Evolutionary conservation across 352 stramenopile genomes (phyloP).

Genomic region (Globisporangium spiculum): DNA sequence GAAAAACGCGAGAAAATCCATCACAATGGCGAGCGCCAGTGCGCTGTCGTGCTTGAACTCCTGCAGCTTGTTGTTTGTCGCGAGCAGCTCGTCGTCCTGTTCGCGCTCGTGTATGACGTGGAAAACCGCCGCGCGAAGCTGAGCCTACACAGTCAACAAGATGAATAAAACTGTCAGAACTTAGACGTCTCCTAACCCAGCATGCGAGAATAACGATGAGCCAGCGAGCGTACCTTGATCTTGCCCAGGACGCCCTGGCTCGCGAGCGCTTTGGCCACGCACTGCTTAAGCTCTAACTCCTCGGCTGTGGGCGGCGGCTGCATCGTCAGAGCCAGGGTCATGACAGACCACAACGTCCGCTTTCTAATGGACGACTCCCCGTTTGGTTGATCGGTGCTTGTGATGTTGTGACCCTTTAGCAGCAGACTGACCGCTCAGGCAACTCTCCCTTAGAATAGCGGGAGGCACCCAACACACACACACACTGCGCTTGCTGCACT

Average conservation of each 20-base stretch:
- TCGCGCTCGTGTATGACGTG: conserved; percentile 65
- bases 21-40: conserved; percentile 46
- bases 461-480: too few species aligned
- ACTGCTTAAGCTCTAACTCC: conserved; percentile 61
- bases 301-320: conserved; percentile 37
- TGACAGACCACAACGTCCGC: neutral
- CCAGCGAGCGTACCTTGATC: conserved; percentile 45
- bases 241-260: conserved; percentile 66
- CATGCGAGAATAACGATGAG: neutral
- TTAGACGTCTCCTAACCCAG: neutral
- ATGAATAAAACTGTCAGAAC: neutral
- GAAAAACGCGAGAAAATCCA: conserved; percentile 60
- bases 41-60: conserved; percentile 30
- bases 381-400: neutral
- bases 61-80: conserved; percentile 9
- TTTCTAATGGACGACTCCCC: neutral
- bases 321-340: neutral
- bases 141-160: conserved; percentile 28
- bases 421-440: neutral
- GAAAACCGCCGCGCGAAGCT: conserved; percentile 74
- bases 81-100: conserved; percentile 9
- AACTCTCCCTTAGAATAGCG: neutral
- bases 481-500: neutral
- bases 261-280: conserved; percentile 52
- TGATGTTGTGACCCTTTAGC: neutral